Percentiles rank a stretch among this genome's conserved stretches.
phyloP scores from a whole-genome alignment of 176 grass and related monocot genomes.

The Ensete glaucum region DNA sequence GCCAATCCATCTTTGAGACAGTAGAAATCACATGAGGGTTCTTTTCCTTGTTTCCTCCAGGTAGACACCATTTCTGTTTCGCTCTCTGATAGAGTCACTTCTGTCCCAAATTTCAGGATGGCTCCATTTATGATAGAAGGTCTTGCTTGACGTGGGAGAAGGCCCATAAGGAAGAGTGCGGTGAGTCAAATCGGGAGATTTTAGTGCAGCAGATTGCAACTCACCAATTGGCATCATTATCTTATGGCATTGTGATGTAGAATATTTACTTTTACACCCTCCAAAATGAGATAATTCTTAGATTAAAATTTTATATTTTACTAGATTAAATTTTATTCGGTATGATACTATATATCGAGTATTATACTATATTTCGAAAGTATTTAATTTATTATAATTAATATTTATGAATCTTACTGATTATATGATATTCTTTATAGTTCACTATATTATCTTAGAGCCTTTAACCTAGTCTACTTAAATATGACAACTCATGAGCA shows the following conservation, averaged over 20 bases:
- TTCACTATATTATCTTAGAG: no score
- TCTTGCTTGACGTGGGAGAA: constrained; percentile 4
- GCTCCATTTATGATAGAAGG: constrained; percentile 23
- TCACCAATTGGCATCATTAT: constrained; percentile 28
- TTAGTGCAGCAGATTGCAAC: constrained; percentile 13
- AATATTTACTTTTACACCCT: constrained; percentile 50
- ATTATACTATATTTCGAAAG: no score
- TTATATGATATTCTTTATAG: no score
- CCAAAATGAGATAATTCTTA: no score
- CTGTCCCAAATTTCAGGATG: constrained; percentile 25
- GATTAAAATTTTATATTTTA: no score
- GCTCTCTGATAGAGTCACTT: constrained; percentile 30
- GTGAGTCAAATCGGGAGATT: constrained; percentile 22
- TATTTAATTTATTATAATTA: no score
- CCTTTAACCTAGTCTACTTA: no score
- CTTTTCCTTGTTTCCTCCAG: constrained; percentile 32
- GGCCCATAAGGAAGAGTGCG: constrained; percentile 20
- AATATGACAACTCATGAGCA: no score
- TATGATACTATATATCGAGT: no score
- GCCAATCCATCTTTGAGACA: constrained; percentile 26
- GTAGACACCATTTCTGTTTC: constrained; percentile 18
- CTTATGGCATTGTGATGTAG: constrained; percentile 26
- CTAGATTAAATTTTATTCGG: no score
- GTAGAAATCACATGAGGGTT: constrained; percentile 33
- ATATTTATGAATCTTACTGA: no score